These are phyloP conservation scores for Hyaloscypha variabilis DNA, from an alignment of 495 filamentous ascomycete genomes.

Conservation along the genomic window DNA sequence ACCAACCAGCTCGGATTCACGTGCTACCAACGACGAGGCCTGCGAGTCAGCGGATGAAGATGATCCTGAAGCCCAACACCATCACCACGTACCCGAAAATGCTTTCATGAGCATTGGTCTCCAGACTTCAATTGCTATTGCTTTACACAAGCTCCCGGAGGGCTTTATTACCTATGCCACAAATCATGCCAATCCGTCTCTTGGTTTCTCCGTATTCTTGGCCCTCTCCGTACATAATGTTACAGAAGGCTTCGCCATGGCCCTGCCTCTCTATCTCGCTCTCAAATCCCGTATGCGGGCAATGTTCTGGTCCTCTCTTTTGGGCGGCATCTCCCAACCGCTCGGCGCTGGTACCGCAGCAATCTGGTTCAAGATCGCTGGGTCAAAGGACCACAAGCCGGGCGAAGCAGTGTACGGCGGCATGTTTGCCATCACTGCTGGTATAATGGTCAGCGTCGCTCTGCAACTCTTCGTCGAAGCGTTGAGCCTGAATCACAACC, in stretches of 20 bases:
- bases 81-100: slow-evolving; percentile 96
- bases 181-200: slow-evolving; percentile 87
- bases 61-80: slow-evolving; percentile 62
- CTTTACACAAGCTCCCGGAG: slow-evolving; percentile 95
- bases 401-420: slow-evolving; percentile 79
- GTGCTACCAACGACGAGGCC: slow-evolving; percentile 1
- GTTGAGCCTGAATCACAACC: slow-evolving; percentile 76
- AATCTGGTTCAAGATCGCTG: slow-evolving; percentile 72
- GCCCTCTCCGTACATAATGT: slow-evolving; percentile 98
- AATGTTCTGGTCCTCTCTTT: slow-evolving; percentile 78
- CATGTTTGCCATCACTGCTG: slow-evolving; percentile 87
- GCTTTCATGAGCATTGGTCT: slow-evolving; percentile 90
- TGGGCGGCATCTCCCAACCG: slow-evolving; percentile 88
- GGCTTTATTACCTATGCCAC: slow-evolving; percentile 99
- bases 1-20: background rate
- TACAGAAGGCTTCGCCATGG: slow-evolving; percentile 93
- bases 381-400: slow-evolving; percentile 46
- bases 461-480: slow-evolving; percentile 89
- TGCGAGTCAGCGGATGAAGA: slow-evolving; percentile 16
- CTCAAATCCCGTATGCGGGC: slow-evolving; percentile 74
- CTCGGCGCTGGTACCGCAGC: slow-evolving; percentile 83
- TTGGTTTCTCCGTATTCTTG: slow-evolving; percentile 91
- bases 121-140: slow-evolving; percentile 92
- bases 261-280: slow-evolving; percentile 87
- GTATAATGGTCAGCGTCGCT: slow-evolving; percentile 93